These are phyloP conservation scores for Aspergillus jensenii DNA, from an alignment of 2,329 filamentous ascomycete genomes.

Conservation along the genomic window DNA sequence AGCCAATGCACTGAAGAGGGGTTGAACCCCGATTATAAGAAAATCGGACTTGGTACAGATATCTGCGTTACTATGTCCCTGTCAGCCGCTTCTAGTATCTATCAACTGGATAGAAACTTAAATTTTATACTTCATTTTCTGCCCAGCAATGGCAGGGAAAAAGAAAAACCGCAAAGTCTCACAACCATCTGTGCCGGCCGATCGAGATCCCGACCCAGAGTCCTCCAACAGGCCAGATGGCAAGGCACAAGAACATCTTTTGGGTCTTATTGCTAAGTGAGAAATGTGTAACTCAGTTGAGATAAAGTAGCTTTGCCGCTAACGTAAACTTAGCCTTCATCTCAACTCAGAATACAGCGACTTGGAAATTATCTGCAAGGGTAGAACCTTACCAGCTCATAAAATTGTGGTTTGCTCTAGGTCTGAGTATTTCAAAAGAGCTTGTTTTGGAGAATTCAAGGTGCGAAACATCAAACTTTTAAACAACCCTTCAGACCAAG, in stretches of 20 bases:
- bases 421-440: neutral
- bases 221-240: neutral
- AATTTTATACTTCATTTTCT: neutral
- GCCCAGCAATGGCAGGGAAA: neutral
- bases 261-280: neutral
- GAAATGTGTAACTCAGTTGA: neutral
- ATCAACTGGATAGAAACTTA: neutral
- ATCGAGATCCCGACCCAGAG: neutral
- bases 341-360: neutral
- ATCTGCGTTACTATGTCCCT: neutral
- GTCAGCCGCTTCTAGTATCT: neutral
- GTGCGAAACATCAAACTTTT: neutral
- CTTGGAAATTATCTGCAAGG: neutral
- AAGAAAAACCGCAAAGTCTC: neutral
- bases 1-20: too few relatives aligned
- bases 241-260: neutral
- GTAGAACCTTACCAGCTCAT: constrained; percentile 1
- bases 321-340: constrained; percentile 32
- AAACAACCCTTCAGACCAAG: neutral
- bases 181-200: neutral
- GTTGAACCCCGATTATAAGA: too few relatives aligned
- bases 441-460: constrained; percentile 1
- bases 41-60: too few relatives aligned
- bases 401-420: neutral
- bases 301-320: neutral